Evolutionary conservation across 2,329 filamentous ascomycete genomes (phyloP).

Genomic region (Dendrostoma leiphaemia): DNA sequence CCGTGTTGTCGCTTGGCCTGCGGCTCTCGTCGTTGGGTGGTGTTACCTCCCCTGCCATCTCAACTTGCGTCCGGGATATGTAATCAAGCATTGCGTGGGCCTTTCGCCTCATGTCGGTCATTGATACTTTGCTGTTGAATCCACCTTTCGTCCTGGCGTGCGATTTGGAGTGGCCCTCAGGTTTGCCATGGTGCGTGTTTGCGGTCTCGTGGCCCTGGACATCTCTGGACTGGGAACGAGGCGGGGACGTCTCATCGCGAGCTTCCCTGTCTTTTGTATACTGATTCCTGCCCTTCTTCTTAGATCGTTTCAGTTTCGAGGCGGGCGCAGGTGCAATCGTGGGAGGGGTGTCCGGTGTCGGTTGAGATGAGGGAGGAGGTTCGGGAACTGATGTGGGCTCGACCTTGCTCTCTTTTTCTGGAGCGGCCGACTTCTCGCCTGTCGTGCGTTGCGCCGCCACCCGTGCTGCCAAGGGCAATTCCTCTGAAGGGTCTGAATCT

Average conservation of each 20-base stretch:
- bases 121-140: conserved; percentile 68
- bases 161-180: conserved; percentile 29
- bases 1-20: conserved; percentile 31
- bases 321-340: conserved; percentile 38
- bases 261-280: conserved; percentile 74
- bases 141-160: conserved; percentile 50
- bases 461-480: conserved; percentile 53
- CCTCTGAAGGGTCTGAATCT: conserved; percentile 74
- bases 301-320: conserved; percentile 64
- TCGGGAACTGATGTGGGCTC: conserved; percentile 29
- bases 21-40: conserved; percentile 37
- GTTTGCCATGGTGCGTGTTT: conserved; percentile 28
- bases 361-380: conserved; percentile 44
- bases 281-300: conserved; percentile 75
- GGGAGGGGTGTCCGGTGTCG: conserved; percentile 47
- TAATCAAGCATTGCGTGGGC: conserved; percentile 85
- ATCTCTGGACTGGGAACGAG: conserved; percentile 51
- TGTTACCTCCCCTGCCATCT: conserved; percentile 68
- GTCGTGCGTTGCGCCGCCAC: conserved; percentile 31
- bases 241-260: conserved; percentile 55
- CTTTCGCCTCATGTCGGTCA: conserved; percentile 85
- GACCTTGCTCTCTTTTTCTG: conserved; percentile 14
- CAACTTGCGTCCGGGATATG: conserved; percentile 83
- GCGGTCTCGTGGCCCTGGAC: conserved; percentile 49
- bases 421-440: conserved; percentile 13